A percentile compares a stretch with the other conserved stretches of the same genome.
phyloP scores from a whole-genome alignment of 2,329 filamentous ascomycete species.

The Fusarium tupiense region DNA sequence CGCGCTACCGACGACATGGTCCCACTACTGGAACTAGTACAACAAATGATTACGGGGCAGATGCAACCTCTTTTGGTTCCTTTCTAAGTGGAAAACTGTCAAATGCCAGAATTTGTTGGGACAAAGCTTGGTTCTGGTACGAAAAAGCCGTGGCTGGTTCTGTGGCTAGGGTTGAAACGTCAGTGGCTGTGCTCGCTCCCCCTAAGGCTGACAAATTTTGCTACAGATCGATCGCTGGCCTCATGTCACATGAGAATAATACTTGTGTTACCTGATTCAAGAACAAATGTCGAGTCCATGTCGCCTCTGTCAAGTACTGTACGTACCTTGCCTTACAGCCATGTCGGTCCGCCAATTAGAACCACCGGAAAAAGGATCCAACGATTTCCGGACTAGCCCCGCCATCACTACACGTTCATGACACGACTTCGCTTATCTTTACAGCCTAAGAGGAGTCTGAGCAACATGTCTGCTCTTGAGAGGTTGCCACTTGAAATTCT shows the following conservation, averaged over 20 bases:
- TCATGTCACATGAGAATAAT: neutral
- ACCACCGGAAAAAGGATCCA: neutral
- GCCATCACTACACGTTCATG: neutral
- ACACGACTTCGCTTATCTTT: neutral
- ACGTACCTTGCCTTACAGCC: neutral
- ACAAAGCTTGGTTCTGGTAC: neutral
- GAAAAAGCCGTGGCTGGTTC: neutral
- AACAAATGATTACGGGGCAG: neutral
- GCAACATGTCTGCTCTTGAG: neutral
- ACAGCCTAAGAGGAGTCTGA: neutral
- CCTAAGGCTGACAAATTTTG: too few relatives aligned
- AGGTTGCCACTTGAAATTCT: neutral
- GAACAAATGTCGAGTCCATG: neutral
- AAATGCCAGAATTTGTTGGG: neutral
- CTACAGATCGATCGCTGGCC: fast-evolving
- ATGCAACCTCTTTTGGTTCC: neutral
- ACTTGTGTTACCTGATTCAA: neutral
- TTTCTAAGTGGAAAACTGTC: neutral
- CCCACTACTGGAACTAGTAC: neutral
- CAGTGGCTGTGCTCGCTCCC: neutral
- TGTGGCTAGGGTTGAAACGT: neutral
- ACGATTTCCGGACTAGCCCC: neutral
- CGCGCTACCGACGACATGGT: neutral
- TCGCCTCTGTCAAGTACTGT: neutral
- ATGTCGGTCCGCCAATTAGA: neutral